Evolutionary conservation across 2,329 filamentous ascomycete genomes (phyloP).

Genomic region (Fusarium mexicanum): DNA sequence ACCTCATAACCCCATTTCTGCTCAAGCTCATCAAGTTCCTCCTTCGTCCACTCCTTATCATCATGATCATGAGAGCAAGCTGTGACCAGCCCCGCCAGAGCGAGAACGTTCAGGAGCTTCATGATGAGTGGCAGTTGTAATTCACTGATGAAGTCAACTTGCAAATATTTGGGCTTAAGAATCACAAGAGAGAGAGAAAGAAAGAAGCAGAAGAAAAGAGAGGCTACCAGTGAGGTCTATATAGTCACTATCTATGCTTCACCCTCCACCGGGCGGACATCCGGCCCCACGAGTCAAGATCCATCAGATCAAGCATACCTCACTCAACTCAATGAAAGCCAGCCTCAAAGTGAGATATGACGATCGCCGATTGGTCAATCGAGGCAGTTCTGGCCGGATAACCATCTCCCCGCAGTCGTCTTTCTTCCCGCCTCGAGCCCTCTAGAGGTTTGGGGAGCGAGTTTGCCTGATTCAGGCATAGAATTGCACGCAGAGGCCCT

Average conservation of each 20-base stretch:
- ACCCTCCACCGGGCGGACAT: slow-evolving; percentile 10
- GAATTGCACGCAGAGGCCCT: slow-evolving; percentile 5
- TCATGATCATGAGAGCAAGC: slow-evolving; percentile 47
- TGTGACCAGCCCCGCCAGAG: slow-evolving; percentile 40
- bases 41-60: slow-evolving; percentile 58
- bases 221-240: slow-evolving; percentile 17
- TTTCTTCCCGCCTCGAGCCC: slow-evolving; percentile 9
- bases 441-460: slow-evolving; percentile 9
- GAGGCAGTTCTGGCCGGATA: background rate
- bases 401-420: slow-evolving; percentile 16
- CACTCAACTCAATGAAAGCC: background rate
- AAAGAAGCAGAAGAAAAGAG: background rate
- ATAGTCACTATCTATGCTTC: slow-evolving; percentile 23
- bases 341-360: background rate
- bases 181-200: background rate
- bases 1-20: slow-evolving; percentile 68
- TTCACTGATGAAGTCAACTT: background rate
- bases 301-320: background rate
- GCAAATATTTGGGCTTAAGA: background rate
- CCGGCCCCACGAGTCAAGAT: slow-evolving; percentile 33
- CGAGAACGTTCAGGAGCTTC: slow-evolving; percentile 44
- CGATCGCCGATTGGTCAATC: slow-evolving; percentile 17
- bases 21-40: slow-evolving; percentile 63
- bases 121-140: slow-evolving; percentile 28
- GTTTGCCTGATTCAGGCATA: slow-evolving; percentile 28